A percentile compares a stretch with the other conserved stretches of the same genome.
These are phyloP conservation scores for Pelargonium cotyledonis DNA, from an alignment of 441 rosid species.

Conservation along the genomic window DNA sequence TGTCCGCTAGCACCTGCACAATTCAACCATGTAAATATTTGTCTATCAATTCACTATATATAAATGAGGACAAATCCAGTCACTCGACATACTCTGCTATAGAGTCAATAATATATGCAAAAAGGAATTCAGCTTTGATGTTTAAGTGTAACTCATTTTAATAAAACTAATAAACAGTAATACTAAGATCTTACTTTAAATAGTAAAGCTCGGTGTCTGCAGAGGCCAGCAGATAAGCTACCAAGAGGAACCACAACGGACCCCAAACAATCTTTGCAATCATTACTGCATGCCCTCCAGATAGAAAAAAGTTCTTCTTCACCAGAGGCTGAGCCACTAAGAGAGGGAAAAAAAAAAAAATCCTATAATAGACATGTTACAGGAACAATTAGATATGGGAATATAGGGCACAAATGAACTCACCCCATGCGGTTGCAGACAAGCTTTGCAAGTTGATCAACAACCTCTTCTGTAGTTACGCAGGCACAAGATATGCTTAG, in stretches of 20 bases:
- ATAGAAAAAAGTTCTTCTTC: slow-evolving; percentile 60
- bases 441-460: slow-evolving; percentile 90
- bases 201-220: slow-evolving; percentile 92
- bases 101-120: background rate
- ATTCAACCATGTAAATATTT: slow-evolving; percentile 15
- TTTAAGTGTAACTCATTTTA: background rate
- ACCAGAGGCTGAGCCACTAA: slow-evolving; percentile 63
- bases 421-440: slow-evolving; percentile 92
- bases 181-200: slow-evolving; percentile 66
- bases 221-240: slow-evolving; percentile 80
- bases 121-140: background rate
- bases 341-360: slow-evolving; percentile 21
- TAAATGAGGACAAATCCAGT: slow-evolving; percentile 7
- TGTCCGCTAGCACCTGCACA: slow-evolving; percentile 81
- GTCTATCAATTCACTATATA: slow-evolving; percentile 8
- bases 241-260: slow-evolving; percentile 86
- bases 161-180: slow-evolving; percentile 12
- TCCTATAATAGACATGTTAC: background rate
- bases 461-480: slow-evolving; percentile 76
- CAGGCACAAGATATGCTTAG: slow-evolving; percentile 61
- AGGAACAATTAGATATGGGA: slow-evolving; percentile 5
- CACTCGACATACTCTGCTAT: background rate
- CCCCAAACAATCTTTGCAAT: slow-evolving; percentile 71
- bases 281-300: slow-evolving; percentile 77
- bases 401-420: slow-evolving; percentile 28